phyloP scores from a whole-genome alignment of 2,329 filamentous ascomycete species.

The Aureobasidium sp. region DNA sequence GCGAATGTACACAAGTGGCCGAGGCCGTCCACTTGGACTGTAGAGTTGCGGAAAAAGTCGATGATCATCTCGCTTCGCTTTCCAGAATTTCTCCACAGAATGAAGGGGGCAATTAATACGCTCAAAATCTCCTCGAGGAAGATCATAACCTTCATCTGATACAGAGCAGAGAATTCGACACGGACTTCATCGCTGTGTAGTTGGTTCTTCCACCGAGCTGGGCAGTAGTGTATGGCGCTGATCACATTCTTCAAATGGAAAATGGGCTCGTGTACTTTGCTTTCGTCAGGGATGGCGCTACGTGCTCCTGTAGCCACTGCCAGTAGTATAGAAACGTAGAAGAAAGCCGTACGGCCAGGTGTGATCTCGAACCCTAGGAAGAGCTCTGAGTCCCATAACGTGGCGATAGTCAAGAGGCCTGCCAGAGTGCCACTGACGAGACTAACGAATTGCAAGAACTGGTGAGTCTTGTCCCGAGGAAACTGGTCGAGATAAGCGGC shows the following conservation, averaged over 20 bases:
- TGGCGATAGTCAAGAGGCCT: conserved; percentile 73
- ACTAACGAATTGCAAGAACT: conserved; percentile 72
- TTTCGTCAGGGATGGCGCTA: conserved; percentile 75
- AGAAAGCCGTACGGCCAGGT: conserved; percentile 75
- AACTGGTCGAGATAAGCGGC: conserved; percentile 92
- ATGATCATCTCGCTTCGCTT: conserved; percentile 86
- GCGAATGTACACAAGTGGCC: conserved; percentile 97
- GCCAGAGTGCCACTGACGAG: conserved; percentile 82
- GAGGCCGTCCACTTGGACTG: conserved; percentile 89
- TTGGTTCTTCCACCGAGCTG: conserved; percentile 76
- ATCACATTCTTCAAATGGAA: conserved; percentile 83
- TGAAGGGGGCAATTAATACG: conserved; percentile 82
- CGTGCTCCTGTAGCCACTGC: conserved; percentile 76
- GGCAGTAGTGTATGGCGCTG: conserved; percentile 85
- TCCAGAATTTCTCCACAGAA: conserved; percentile 78
- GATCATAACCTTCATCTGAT: conserved; percentile 85
- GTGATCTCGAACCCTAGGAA: conserved; percentile 91
- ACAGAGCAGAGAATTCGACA: conserved; percentile 78
- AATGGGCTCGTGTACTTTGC: conserved; percentile 82
- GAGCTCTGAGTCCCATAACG: conserved; percentile 80
- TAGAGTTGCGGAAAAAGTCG: conserved; percentile 97
- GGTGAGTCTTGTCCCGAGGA: conserved; percentile 86
- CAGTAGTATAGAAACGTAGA: conserved; percentile 78
- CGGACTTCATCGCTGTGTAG: conserved; percentile 94
- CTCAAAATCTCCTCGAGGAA: conserved; percentile 88